Evolutionary conservation across 2,329 filamentous ascomycete species (phyloP).

Genomic region (Alternaria sp.): DNA sequence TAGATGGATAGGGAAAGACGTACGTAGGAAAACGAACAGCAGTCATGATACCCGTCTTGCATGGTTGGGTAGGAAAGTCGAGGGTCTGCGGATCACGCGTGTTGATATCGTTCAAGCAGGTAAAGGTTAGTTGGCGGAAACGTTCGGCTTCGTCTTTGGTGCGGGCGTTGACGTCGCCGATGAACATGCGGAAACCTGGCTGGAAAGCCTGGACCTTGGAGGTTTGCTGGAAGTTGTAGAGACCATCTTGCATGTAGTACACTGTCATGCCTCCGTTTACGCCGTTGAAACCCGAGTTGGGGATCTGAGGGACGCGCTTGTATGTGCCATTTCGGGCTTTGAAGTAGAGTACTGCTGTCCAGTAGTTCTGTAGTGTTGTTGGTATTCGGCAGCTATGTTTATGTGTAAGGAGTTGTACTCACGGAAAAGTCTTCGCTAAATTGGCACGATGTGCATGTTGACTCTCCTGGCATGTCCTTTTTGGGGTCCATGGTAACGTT

Average conservation of each 20-base stretch:
- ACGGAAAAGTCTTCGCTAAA: conserved; percentile 43
- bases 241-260: conserved; percentile 44
- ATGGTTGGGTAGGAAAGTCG: conserved; percentile 53
- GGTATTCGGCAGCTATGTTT: neutral
- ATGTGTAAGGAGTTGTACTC: neutral
- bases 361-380: conserved; percentile 36
- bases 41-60: conserved; percentile 56
- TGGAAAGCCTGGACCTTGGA: conserved; percentile 56
- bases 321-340: conserved; percentile 41
- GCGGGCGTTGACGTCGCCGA: conserved; percentile 40
- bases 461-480: conserved; percentile 34
- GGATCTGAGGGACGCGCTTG: conserved; percentile 39
- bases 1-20: neutral
- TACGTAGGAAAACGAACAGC: conserved; percentile 53
- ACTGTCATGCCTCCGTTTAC: conserved; percentile 41
- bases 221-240: conserved; percentile 37
- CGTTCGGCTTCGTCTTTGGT: conserved; percentile 47
- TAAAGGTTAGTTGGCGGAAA: conserved; percentile 58
- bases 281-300: conserved; percentile 41
- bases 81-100: conserved; percentile 54
- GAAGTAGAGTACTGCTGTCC: conserved; percentile 46
- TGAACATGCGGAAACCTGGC: conserved; percentile 41
- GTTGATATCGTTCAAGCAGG: conserved; percentile 53
- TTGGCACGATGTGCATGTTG: conserved; percentile 40
- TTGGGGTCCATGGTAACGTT: conserved; percentile 36